Conservation (phyloP, 1,284 basidiomycete genomes). For the Cutaneotrichosporon arboriforme region DNA sequence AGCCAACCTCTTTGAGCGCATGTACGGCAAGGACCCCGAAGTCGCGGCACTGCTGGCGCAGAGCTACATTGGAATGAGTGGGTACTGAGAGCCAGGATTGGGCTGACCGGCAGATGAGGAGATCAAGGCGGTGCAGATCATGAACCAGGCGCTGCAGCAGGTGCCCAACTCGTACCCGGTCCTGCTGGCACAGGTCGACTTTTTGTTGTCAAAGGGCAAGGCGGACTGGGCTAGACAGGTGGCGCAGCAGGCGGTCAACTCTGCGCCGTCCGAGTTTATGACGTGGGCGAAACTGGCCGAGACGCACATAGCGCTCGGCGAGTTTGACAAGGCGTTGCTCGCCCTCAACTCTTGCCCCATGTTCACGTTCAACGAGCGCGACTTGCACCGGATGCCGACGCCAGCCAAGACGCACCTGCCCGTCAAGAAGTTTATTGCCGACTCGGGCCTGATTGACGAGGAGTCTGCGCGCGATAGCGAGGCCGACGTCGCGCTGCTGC, state of each 20-base stretch:
- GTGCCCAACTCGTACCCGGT: constrained; percentile 90
- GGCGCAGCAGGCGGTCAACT: constrained; percentile 91
- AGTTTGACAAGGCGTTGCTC: constrained; percentile 79
- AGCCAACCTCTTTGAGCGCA: constrained; percentile 91
- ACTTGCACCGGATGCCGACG: constrained; percentile 80
- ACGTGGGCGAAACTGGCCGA: constrained; percentile 98
- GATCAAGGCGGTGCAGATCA: constrained; percentile 94
- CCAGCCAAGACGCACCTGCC: constrained; percentile 82
- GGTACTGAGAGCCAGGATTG: constrained; percentile 43
- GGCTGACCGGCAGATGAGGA: constrained; percentile 70
- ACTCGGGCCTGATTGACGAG: constrained; percentile 58
- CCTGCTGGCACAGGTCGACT: constrained; percentile 90
- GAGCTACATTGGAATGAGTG: constrained; percentile 96
- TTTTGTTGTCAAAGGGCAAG: constrained; percentile 72
- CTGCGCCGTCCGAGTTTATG: constrained; percentile 94
- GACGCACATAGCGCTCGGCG: constrained; percentile 81
- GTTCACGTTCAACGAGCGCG: constrained; percentile 98
- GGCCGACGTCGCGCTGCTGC: constrained; percentile 85
- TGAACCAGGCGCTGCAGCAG: constrained; percentile 74
- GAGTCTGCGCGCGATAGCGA: constrained; percentile 71
- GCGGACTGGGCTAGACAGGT: constrained; percentile 86
- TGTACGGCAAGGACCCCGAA: constrained; percentile 79
- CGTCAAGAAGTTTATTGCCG: constrained; percentile 74
- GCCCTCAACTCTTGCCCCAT: constrained; percentile 99
- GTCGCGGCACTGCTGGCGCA: constrained; percentile 80